phyloP scores from a whole-genome alignment of 2,329 filamentous ascomycete species.

The Penicillium sp. region DNA sequence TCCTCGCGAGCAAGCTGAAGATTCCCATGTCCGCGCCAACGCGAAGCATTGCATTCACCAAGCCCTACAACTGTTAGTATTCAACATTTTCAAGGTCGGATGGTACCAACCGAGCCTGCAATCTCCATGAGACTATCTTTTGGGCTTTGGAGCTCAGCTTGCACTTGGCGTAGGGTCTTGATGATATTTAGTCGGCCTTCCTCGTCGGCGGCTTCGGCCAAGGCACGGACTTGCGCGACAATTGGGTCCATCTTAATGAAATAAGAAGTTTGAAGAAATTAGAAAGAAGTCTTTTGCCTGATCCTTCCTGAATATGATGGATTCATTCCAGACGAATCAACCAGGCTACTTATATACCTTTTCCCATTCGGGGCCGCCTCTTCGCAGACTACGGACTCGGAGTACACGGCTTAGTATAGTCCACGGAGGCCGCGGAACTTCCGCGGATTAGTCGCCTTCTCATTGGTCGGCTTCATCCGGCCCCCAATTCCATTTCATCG shows the following conservation, averaged over 20 bases:
- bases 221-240: conserved; percentile 17
- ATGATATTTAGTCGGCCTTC: conserved; percentile 20
- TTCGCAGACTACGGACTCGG: too few relatives aligned
- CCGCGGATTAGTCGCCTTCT: conserved; percentile 12
- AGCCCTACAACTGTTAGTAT: conserved; percentile 11
- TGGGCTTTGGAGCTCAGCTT: conserved; percentile 19
- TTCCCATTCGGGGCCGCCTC: background rate
- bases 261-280: background rate
- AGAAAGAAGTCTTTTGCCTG: background rate
- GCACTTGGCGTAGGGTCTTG: conserved; percentile 13
- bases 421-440: conserved; percentile 16
- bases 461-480: conserved; percentile 9
- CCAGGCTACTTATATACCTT: background rate
- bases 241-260: conserved; percentile 19
- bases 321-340: background rate
- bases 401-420: background rate
- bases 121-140: conserved; percentile 19
- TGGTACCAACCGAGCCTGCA: conserved; percentile 18
- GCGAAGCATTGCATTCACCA: conserved; percentile 17
- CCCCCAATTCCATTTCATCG: background rate
- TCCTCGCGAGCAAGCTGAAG: conserved; percentile 12
- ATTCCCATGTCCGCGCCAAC: conserved; percentile 19
- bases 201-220: conserved; percentile 22
- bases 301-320: background rate
- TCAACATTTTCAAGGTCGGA: too few relatives aligned